phyloP scores from a whole-genome alignment of 495 filamentous ascomycete species.

The Penicillium antarcticum region DNA sequence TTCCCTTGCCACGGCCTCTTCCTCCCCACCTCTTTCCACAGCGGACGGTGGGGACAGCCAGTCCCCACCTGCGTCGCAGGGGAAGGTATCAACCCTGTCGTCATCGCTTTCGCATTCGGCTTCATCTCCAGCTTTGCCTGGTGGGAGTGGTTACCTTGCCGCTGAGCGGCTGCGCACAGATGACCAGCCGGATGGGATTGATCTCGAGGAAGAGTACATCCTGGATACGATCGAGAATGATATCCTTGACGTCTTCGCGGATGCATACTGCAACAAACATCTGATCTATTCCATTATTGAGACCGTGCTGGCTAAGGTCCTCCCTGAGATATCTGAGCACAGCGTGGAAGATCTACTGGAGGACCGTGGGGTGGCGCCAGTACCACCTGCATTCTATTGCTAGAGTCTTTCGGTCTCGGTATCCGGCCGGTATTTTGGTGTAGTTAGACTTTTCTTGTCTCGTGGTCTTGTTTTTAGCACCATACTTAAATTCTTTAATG shows the following conservation, averaged over 20 bases:
- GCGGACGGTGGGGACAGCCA: neutral
- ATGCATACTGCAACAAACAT: slow-evolving; percentile 88
- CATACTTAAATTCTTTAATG: slow-evolving; percentile 9
- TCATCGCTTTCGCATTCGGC: slow-evolving; percentile 2
- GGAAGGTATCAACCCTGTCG: neutral
- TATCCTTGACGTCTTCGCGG: slow-evolving; percentile 69
- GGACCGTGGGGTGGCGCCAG: slow-evolving; percentile 53
- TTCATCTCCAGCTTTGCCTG: neutral
- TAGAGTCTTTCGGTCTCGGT: neutral
- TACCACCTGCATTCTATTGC: slow-evolving; percentile 10
- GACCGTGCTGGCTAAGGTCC: slow-evolving; percentile 67
- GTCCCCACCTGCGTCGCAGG: slow-evolving; percentile 8
- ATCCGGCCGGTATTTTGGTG: too few species aligned
- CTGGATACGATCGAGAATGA: slow-evolving; percentile 43
- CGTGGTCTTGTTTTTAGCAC: neutral
- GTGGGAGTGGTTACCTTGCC: neutral
- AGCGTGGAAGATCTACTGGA: slow-evolving; percentile 69
- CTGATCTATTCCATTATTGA: slow-evolving; percentile 77
- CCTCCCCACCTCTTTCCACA: slow-evolving; percentile 8
- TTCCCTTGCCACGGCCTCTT: slow-evolving; percentile 7
- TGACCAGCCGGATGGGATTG: slow-evolving; percentile 17
- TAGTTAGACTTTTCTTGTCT: neutral
- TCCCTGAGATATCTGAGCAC: slow-evolving; percentile 80
- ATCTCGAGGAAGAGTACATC: slow-evolving; percentile 37
- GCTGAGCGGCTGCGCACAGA: slow-evolving; percentile 10